These are phyloP conservation scores for Neurospora sp. DNA, from an alignment of 495 filamentous ascomycete genomes.

Conservation along the genomic window DNA sequence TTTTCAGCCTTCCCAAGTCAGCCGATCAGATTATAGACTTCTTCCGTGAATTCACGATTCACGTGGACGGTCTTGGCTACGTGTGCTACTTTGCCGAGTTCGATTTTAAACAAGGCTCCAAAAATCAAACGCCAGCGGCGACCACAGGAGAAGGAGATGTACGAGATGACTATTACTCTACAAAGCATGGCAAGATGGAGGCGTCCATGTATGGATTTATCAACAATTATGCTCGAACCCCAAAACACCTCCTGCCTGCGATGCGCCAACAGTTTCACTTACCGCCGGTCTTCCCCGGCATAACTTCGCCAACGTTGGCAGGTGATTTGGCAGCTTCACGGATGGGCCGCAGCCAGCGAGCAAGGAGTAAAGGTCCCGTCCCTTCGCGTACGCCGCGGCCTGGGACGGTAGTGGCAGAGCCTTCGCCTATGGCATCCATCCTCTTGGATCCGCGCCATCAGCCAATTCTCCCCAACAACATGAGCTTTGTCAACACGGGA, in stretches of 20 bases:
- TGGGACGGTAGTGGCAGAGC: slow-evolving; percentile 24
- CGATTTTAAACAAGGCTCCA: slow-evolving; percentile 78
- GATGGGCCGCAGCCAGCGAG: slow-evolving; percentile 35
- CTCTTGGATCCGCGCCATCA: slow-evolving; percentile 83
- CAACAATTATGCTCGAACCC: slow-evolving; percentile 71
- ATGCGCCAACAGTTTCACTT: slow-evolving; percentile 58
- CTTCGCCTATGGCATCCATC: slow-evolving; percentile 58
- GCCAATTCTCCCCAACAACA: slow-evolving; percentile 33
- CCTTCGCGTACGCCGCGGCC: slow-evolving; percentile 19
- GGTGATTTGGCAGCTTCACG: slow-evolving; percentile 45
- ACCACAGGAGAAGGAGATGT: slow-evolving; percentile 40
- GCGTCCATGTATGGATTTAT: slow-evolving; percentile 89
- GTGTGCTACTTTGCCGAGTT: slow-evolving; percentile 98
- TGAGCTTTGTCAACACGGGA: slow-evolving; percentile 24
- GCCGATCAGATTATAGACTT: slow-evolving; percentile 94
- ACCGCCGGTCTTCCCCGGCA: slow-evolving; percentile 65
- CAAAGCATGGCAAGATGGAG: slow-evolving; percentile 95
- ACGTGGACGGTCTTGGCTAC: slow-evolving; percentile 91
- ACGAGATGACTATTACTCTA: slow-evolving; percentile 84
- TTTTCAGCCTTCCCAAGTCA: slow-evolving; percentile 77
- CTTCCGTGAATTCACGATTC: slow-evolving; percentile 93
- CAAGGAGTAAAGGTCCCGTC: slow-evolving; percentile 16
- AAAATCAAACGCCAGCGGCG: slow-evolving; percentile 33
- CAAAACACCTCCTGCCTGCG: slow-evolving; percentile 40
- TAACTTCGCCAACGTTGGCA: slow-evolving; percentile 50